Conservation (phyloP, 805 yeast genomes). For the Yarrowia sp. region DNA sequence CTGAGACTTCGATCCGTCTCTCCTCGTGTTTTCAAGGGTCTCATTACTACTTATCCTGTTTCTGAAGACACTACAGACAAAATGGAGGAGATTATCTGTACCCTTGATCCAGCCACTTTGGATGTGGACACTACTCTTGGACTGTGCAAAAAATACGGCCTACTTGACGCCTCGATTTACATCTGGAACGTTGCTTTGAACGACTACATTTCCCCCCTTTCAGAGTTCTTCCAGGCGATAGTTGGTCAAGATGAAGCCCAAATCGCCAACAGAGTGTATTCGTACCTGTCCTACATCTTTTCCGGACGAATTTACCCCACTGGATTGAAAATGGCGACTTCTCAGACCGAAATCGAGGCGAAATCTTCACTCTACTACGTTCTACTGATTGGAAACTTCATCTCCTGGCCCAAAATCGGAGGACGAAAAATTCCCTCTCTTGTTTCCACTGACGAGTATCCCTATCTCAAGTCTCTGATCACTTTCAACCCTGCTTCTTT, state of each 20-base stretch:
- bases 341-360: constrained; percentile 41
- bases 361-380: constrained; percentile 54
- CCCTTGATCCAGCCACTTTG: constrained; percentile 61
- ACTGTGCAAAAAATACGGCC: constrained; percentile 54
- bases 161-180: constrained; percentile 63
- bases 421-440: constrained; percentile 12
- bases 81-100: constrained; percentile 67
- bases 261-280: constrained; percentile 44
- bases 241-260: constrained; percentile 28
- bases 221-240: constrained; percentile 51
- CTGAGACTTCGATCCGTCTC: not conserved
- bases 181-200: constrained; percentile 68
- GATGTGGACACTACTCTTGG: constrained; percentile 76
- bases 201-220: constrained; percentile 71
- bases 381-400: constrained; percentile 52
- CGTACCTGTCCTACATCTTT: constrained; percentile 64
- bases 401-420: constrained; percentile 8
- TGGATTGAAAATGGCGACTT: constrained; percentile 47
- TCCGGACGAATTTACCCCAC: constrained; percentile 84
- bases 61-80: constrained; percentile 44
- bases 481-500: constrained; percentile 55
- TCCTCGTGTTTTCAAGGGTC: constrained; percentile 59
- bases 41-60: constrained; percentile 54
- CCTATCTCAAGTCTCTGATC: constrained; percentile 63
- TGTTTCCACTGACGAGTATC: constrained; percentile 46